Evolutionary conservation across 176 grass and related monocot species (phyloP).

Genomic region (Zizania latifolia): DNA sequence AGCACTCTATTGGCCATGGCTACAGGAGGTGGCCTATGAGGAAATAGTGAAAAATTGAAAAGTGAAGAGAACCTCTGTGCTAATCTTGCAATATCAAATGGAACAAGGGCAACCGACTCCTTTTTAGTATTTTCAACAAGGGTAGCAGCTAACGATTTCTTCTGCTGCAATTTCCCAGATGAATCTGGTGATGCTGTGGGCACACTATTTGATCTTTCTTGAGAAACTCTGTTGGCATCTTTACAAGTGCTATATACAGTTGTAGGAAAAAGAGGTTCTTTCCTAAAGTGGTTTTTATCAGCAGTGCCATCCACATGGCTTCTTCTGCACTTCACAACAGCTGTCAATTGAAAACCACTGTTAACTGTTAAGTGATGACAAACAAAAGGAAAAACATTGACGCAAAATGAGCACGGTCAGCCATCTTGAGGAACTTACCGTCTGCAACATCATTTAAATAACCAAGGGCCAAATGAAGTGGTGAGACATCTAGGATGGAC

Average conservation of each 20-base stretch:
- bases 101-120: conserved; percentile 69
- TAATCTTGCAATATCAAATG: conserved; percentile 69
- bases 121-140: conserved; percentile 72
- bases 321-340: conserved; percentile 59
- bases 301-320: conserved; percentile 55
- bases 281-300: conserved; percentile 53
- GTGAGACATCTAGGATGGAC: conserved; percentile 79
- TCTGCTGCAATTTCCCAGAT: conserved; percentile 47
- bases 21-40: conserved; percentile 68
- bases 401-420: background rate
- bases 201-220: conserved; percentile 25
- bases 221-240: conserved; percentile 29
- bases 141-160: conserved; percentile 84
- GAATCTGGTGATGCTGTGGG: conserved; percentile 31
- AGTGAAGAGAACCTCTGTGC: conserved; percentile 51
- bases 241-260: conserved; percentile 20
- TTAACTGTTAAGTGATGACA: background rate
- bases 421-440: conserved; percentile 42
- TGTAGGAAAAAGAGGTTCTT: conserved; percentile 73
- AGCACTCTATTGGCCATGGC: conserved; percentile 66
- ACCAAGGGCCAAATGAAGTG: conserved; percentile 48
- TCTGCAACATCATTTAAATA: conserved; percentile 70
- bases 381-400: conserved; percentile 11
- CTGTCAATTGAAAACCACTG: conserved; percentile 51
- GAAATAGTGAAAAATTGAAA: conserved; percentile 66